Evolutionary conservation across 2,329 filamentous ascomycete genomes (phyloP).

Genomic region (Colletotrichum magnum): DNA sequence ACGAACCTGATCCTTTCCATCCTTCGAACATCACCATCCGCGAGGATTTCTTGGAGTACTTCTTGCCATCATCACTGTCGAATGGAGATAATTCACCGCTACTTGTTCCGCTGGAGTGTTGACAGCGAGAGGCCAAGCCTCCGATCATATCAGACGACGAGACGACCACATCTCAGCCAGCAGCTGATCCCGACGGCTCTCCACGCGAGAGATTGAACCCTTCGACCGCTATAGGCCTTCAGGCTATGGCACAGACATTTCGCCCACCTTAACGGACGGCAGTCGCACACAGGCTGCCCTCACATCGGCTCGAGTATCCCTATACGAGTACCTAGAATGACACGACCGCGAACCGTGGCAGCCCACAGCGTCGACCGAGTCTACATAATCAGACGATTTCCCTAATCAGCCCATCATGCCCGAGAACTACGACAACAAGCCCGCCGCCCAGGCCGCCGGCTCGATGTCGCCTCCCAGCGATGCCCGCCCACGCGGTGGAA

Average conservation of each 20-base stretch:
- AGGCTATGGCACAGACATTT: slow-evolving; percentile 10
- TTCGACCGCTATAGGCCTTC: not conserved
- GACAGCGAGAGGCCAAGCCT: slow-evolving; percentile 1
- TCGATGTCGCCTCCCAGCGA: not conserved
- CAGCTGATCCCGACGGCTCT: not conserved
- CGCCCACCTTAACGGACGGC: slow-evolving; percentile 15
- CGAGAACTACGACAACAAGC: not conserved
- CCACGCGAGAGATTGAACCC: not conserved
- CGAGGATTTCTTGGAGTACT: not conserved
- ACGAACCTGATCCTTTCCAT: not conserved
- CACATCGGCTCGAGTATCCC: not conserved
- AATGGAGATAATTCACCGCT: not conserved
- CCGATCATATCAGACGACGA: not conserved
- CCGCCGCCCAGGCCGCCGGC: not conserved
- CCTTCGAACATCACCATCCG: not conserved
- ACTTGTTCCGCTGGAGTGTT: not conserved
- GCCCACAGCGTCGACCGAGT: not conserved
- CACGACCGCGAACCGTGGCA: not conserved
- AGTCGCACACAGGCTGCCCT: not conserved
- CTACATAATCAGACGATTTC: not conserved
- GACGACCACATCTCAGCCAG: not conserved
- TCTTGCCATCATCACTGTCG: not conserved
- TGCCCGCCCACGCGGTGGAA: slow-evolving; percentile 9
- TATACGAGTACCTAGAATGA: slow-evolving; percentile 1
- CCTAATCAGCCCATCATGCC: not conserved